A percentile compares a stretch with the other conserved stretches of the same genome.
phyloP scores from a whole-genome alignment of 83 land plant genomes.

The Diphasiastrum complanatum region DNA sequence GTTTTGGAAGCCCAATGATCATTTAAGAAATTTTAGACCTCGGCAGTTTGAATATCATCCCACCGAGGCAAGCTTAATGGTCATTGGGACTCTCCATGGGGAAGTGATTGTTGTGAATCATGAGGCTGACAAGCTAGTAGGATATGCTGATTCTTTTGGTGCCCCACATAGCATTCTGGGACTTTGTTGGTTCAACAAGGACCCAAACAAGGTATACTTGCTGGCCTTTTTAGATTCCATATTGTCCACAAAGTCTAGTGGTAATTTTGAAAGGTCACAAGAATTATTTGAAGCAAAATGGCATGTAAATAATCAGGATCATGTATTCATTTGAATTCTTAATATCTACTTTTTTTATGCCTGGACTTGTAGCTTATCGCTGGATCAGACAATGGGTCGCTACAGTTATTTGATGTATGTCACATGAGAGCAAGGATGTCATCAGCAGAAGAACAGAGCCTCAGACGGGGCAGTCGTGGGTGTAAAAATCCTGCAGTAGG shows the following conservation, averaged over 20 bases:
- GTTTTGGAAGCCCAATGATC: slow-evolving; percentile 19
- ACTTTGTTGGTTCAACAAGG: slow-evolving; percentile 78
- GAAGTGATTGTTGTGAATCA: slow-evolving; percentile 79
- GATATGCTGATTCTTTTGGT: slow-evolving; percentile 61
- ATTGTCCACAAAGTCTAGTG: no score
- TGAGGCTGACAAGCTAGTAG: slow-evolving; percentile 64
- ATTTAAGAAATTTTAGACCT: slow-evolving; percentile 51
- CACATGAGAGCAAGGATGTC: slow-evolving; percentile 40
- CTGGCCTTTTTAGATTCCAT: not conserved
- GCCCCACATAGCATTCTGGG: slow-evolving; percentile 66
- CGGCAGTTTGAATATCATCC: slow-evolving; percentile 93
- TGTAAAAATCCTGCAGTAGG: slow-evolving; percentile 36
- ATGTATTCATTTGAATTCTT: not conserved
- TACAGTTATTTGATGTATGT: slow-evolving; percentile 61
- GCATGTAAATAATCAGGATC: not conserved
- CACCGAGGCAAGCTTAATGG: slow-evolving; percentile 60
- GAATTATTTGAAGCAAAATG: no score
- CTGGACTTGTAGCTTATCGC: slow-evolving; percentile 56
- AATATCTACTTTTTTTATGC: slow-evolving; percentile 2
- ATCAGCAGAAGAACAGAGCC: slow-evolving; percentile 11
- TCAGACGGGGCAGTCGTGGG: slow-evolving; percentile 15
- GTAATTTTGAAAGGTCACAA: no score
- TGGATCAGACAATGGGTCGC: slow-evolving; percentile 82
- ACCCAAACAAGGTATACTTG: slow-evolving; percentile 64
- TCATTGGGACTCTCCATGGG: slow-evolving; percentile 79